Percentiles rank a stretch among this genome's conserved stretches.
Conservation (phyloP, 768 basidiomycete genomes). For the Neoboletus magnificus region DNA sequence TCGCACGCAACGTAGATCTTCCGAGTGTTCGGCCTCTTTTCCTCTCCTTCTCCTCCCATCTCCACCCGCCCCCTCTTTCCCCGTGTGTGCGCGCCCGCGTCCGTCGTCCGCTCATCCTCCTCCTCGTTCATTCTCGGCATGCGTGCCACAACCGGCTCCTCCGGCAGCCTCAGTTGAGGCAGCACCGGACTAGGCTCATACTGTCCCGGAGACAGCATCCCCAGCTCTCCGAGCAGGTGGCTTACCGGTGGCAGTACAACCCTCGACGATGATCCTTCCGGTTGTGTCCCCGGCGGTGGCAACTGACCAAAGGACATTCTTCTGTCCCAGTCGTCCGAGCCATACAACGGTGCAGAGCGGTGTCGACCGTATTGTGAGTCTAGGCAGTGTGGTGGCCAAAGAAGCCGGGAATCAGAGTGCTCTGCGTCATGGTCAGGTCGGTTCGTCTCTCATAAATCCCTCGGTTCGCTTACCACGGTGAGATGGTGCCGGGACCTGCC, state of each 20-base stretch:
- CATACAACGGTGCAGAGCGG: slow-evolving; percentile 24
- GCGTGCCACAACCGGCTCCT: slow-evolving; percentile 2
- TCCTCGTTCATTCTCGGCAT: slow-evolving; percentile 9
- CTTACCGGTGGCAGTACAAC: slow-evolving; percentile 30
- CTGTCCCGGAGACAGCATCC: slow-evolving; percentile 13
- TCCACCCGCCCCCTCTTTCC: slow-evolving; percentile 20
- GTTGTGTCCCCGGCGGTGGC: slow-evolving; percentile 5
- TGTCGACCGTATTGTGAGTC: slow-evolving; percentile 26
- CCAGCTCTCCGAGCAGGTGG: slow-evolving; percentile 23
- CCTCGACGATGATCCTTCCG: slow-evolving; percentile 20
- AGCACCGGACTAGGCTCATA: slow-evolving; percentile 24
- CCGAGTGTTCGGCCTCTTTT: slow-evolving; percentile 20
- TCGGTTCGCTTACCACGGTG: slow-evolving; percentile 19
- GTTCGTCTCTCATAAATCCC: background rate
- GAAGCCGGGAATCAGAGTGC: slow-evolving; percentile 13
- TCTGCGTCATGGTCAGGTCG: slow-evolving; percentile 16
- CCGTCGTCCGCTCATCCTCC: slow-evolving; percentile 13
- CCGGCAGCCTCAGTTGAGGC: slow-evolving; percentile 30
- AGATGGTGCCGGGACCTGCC: slow-evolving; percentile 2
- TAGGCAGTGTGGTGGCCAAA: slow-evolving; percentile 15
- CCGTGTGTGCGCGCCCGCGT: slow-evolving; percentile 5
- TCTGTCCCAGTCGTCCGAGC: slow-evolving; percentile 23
- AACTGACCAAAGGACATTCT: slow-evolving; percentile 21
- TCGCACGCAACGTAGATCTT: slow-evolving; percentile 59
- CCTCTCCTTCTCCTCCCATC: slow-evolving; percentile 15